phyloP scores from a whole-genome alignment of 164 flowering plant species.

The Cinnamomum chago region DNA sequence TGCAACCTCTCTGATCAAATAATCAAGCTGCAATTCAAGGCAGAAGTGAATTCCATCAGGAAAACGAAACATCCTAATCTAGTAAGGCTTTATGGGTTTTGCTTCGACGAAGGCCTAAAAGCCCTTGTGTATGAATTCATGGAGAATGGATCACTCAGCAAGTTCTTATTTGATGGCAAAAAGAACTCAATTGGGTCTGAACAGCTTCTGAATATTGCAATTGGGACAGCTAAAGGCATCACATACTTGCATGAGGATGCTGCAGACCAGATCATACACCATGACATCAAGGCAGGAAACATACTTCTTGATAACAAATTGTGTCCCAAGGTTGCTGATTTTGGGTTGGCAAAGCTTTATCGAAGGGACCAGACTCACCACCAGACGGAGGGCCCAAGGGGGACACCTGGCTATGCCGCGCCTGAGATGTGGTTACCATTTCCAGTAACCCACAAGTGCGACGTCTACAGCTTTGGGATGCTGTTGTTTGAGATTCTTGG shows the following conservation, averaged over 20 bases:
- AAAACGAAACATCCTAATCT: constrained; percentile 31
- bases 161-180: too few species aligned
- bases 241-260: constrained; percentile 36
- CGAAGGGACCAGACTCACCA: not conserved
- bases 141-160: constrained; percentile 34
- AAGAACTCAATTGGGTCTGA: not conserved
- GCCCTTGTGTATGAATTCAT: constrained; percentile 36
- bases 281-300: constrained; percentile 36
- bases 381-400: not conserved
- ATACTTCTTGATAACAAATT: constrained; percentile 22
- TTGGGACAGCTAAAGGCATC: constrained; percentile 31
- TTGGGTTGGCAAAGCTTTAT: constrained; percentile 24
- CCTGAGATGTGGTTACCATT: constrained; percentile 1
- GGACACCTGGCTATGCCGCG: constrained; percentile 9
- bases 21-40: constrained; percentile 32
- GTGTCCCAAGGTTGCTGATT: constrained; percentile 34
- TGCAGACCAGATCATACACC: constrained; percentile 28
- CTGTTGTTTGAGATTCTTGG: constrained; percentile 4
- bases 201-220: constrained; percentile 23
- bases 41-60: constrained; percentile 36
- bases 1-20: constrained; percentile 7
- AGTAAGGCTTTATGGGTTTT: constrained; percentile 32
- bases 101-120: constrained; percentile 14
- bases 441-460: constrained; percentile 3
- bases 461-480: constrained; percentile 14